These are phyloP conservation scores for Huntiella savannae DNA, from an alignment of 2,329 filamentous ascomycete species.

Conservation along the genomic window DNA sequence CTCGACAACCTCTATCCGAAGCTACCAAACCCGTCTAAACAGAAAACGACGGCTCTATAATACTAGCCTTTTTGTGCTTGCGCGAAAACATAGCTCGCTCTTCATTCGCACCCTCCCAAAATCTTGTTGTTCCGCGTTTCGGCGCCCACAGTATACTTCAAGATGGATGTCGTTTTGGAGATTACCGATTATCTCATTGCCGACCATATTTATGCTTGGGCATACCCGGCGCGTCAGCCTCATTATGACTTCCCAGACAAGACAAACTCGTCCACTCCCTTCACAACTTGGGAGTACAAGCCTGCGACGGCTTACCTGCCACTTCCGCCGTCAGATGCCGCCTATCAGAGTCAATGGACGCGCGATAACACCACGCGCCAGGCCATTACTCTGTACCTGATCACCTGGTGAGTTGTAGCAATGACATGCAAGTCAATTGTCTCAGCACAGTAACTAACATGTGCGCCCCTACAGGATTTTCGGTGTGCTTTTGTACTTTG, in stretches of 20 bases:
- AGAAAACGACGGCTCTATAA: too few species aligned
- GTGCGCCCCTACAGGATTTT: slow-evolving; percentile 46
- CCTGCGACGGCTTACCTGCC: slow-evolving; percentile 53
- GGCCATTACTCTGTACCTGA: slow-evolving; percentile 54
- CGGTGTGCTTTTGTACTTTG: slow-evolving; percentile 66
- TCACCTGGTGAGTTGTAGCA: slow-evolving; percentile 52
- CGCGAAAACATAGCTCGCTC: too few species aligned
- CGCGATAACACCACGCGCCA: slow-evolving; percentile 67
- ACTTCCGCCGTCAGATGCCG: slow-evolving; percentile 52
- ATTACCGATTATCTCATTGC: slow-evolving; percentile 62
- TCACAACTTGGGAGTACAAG: slow-evolving; percentile 48
- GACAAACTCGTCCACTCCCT: slow-evolving; percentile 35
- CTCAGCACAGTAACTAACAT: not conserved
- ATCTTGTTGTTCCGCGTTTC: not conserved
- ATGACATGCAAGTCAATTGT: not conserved
- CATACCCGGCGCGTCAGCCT: slow-evolving; percentile 41
- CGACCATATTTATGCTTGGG: slow-evolving; percentile 57
- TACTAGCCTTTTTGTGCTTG: too few species aligned
- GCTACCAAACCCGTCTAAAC: too few species aligned
- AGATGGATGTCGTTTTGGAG: slow-evolving; percentile 87
- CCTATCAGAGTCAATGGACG: slow-evolving; percentile 59
- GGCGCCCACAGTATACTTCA: not conserved
- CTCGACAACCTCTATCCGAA: too few species aligned
- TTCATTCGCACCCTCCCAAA: not conserved
- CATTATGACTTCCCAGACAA: slow-evolving; percentile 32